Percentiles rank a stretch among this genome's conserved stretches.
Conservation (phyloP, 2,329 filamentous ascomycete genomes). For the Onygenales sp. region DNA sequence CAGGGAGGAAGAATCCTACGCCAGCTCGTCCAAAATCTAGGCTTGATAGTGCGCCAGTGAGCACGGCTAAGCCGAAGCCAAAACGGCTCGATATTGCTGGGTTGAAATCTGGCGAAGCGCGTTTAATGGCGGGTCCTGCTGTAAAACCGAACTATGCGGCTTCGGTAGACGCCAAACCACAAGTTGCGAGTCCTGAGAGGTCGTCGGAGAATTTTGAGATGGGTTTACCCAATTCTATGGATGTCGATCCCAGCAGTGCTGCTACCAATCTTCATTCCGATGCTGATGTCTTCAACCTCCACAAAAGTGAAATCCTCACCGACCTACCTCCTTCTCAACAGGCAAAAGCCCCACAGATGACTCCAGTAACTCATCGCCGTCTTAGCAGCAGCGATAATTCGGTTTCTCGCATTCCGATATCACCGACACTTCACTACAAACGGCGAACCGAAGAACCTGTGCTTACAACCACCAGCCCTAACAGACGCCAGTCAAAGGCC, state of each 20-base stretch:
- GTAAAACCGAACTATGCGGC: slow-evolving; percentile 16
- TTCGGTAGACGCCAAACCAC: slow-evolving; percentile 12
- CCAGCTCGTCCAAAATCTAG: slow-evolving; percentile 25
- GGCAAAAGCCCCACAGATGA: neutral
- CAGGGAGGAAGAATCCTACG: slow-evolving; percentile 19
- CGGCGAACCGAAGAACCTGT: slow-evolving; percentile 8
- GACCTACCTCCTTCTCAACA: neutral
- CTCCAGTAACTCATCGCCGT: slow-evolving; percentile 3
- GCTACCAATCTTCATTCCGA: neutral
- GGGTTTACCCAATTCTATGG: slow-evolving; percentile 36
- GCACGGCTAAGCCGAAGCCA: slow-evolving; percentile 22
- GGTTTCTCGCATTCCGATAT: slow-evolving; percentile 9
- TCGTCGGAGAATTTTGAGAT: slow-evolving; percentile 38
- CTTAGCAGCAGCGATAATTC: slow-evolving; percentile 5
- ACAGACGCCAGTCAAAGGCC: slow-evolving; percentile 3
- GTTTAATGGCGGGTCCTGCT: slow-evolving; percentile 12
- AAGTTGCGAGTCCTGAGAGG: slow-evolving; percentile 13
- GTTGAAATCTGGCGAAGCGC: slow-evolving; percentile 19
- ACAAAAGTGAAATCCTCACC: neutral
- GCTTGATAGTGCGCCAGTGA: slow-evolving; percentile 19
- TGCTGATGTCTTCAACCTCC: neutral
- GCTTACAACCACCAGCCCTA: slow-evolving; percentile 4
- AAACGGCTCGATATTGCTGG: slow-evolving; percentile 24
- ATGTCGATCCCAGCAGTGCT: slow-evolving; percentile 6
- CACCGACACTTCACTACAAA: slow-evolving; percentile 5